A percentile compares a stretch with the other conserved stretches of the same genome.
These are phyloP conservation scores for Fraxinus sp. DNA, from an alignment of 305 asterid genomes.

Conservation along the genomic window DNA sequence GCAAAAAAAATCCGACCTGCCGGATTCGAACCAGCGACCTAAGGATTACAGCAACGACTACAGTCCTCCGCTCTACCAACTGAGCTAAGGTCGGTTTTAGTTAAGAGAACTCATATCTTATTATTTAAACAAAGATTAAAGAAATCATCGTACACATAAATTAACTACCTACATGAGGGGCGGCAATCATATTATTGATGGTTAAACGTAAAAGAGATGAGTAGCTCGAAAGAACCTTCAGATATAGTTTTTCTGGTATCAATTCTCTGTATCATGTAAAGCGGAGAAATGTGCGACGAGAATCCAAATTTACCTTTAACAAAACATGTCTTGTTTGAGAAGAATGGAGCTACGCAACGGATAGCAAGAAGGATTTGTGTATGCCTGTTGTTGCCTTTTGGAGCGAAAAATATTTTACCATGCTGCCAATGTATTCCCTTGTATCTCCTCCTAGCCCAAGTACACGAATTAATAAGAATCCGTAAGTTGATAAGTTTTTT, in stretches of 20 bases:
- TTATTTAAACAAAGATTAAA: too few species aligned
- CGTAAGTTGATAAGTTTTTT: too few species aligned
- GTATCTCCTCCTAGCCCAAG: not conserved
- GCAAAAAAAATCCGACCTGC: slow-evolving; percentile 62
- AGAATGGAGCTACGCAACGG: not conserved
- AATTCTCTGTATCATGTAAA: too few species aligned
- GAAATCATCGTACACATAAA: too few species aligned
- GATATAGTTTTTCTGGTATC: too few species aligned
- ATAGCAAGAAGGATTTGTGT: not conserved
- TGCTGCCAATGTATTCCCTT: not conserved
- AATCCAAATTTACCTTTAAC: not conserved
- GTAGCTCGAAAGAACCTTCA: not conserved
- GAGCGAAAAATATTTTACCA: not conserved
- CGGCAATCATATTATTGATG: not conserved
- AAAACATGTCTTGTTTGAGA: not conserved
- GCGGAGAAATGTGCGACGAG: too few species aligned
- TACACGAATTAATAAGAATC: not conserved
- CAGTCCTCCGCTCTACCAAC: slow-evolving; percentile 99
- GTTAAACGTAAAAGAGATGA: not conserved
- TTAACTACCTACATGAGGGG: too few species aligned
- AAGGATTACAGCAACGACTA: slow-evolving; percentile 63
- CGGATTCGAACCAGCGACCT: slow-evolving; percentile 98
- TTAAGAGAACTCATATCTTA: too few species aligned
- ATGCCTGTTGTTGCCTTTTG: not conserved
- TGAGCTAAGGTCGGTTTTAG: slow-evolving; percentile 89